Evolutionary conservation across 768 basidiomycete genomes (phyloP).

Genomic region (Lepiota brunneoincarnata): DNA sequence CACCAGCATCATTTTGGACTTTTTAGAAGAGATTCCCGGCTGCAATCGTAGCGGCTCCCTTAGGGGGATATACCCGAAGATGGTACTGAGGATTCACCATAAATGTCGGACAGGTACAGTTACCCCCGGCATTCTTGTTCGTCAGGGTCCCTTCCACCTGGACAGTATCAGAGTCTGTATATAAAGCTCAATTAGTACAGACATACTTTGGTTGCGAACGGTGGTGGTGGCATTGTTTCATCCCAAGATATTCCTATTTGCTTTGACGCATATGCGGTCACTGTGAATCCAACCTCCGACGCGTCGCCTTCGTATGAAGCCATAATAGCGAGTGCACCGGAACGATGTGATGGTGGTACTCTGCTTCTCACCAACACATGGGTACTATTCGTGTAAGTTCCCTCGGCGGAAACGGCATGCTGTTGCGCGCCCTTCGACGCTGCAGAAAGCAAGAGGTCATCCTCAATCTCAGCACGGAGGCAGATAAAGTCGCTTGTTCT

Average conservation of each 20-base stretch:
- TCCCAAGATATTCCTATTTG: slow-evolving; percentile 44
- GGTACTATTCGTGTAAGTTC: slow-evolving; percentile 51
- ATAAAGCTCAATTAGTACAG: not conserved
- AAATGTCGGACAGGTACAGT: slow-evolving; percentile 74
- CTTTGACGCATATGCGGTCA: slow-evolving; percentile 55
- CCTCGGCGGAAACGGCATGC: slow-evolving; percentile 24
- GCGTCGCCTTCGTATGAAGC: slow-evolving; percentile 69
- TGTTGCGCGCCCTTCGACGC: slow-evolving; percentile 1
- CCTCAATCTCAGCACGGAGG: slow-evolving; percentile 51
- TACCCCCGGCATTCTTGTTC: slow-evolving; percentile 79
- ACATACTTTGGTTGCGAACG: slow-evolving; percentile 38
- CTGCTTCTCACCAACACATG: slow-evolving; percentile 43
- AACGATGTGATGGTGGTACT: slow-evolving; percentile 30
- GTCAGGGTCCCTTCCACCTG: slow-evolving; percentile 66
- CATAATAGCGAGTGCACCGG: slow-evolving; percentile 49
- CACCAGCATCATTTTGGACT: slow-evolving; percentile 40
- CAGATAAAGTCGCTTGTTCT: slow-evolving; percentile 68
- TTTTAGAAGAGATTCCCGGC: slow-evolving; percentile 11
- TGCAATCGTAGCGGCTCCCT: slow-evolving; percentile 1
- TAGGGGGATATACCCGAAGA: slow-evolving; percentile 50
- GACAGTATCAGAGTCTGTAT: not conserved
- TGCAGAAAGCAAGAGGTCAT: slow-evolving; percentile 21
- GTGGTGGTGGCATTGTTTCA: slow-evolving; percentile 32
- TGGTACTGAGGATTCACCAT: slow-evolving; percentile 91
- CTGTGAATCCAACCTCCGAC: slow-evolving; percentile 60